Base-by-base conservation (phyloP, 2,329 filamentous ascomycete species). In the Colletotrichum spinosum region DNA sequence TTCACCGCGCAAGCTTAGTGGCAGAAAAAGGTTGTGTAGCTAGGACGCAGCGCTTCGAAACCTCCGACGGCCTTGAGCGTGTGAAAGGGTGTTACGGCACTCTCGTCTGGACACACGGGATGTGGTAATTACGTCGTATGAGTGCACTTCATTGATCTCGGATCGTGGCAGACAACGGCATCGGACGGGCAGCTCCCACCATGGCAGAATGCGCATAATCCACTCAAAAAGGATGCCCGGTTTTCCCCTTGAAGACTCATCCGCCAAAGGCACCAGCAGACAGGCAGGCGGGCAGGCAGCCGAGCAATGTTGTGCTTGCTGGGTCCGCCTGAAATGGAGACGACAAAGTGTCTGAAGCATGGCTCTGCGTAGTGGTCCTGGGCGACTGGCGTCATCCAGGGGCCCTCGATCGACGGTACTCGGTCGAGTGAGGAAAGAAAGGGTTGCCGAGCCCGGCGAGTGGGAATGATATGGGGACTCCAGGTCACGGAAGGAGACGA, bases 101-200 rank as follows among this genome's bases (percentile, higher is more conserved):
- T 25, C 25, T 25, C 25, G 25, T 25, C 25, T 25, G 25, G 25
- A 25, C 25, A 25, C 25, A 25, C 25, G 25, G 25, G 25, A 4
- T 4, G 25, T 25, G 25, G 25, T 25, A 25, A 25, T 25, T 25
- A 25, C 25, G 25, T 25, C 25, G 25, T 25, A 25, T 25, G 25
- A 25, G 25, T 25, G 52, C 42, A 35, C 48, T 12, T 42, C 38
- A 52, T 53, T 48, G 58, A 66, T 63, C 52, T 63, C 17, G 57
- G 63, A 66, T 66, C 58, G 63, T 39, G 39, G 37, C 58, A 53
- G 48, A 48, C 58, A 55, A 57, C 46, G 52, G 63, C 52, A 53
- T 65, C 52, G 25, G 48, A 57, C 42, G 55, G 45, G 41, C 17
- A 37, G 63, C 38, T 57, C 33, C 58, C 53, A 48, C 48, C 58